phyloP scores from a whole-genome alignment of 2,329 filamentous ascomycete genomes.

The Exophiala bonariae region DNA sequence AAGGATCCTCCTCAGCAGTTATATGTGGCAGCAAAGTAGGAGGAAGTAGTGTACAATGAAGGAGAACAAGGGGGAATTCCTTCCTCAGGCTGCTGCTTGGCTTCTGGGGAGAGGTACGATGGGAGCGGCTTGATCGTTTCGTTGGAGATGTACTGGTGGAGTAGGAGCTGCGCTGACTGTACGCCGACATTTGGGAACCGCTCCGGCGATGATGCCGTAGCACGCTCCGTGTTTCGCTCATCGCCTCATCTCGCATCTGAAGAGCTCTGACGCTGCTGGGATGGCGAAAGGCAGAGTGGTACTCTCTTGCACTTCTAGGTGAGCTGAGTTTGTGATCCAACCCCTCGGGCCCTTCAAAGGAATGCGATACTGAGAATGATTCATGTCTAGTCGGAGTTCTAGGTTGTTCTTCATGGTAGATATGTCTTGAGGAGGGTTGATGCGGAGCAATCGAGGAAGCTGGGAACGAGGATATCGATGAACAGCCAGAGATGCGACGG shows the following conservation, averaged over 20 bases:
- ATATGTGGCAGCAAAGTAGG: constrained; percentile 51
- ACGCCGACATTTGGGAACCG: constrained; percentile 24
- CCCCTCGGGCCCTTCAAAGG: not conserved
- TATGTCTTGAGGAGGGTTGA: constrained; percentile 5
- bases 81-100: constrained; percentile 38
- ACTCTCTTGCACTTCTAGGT: constrained; percentile 23
- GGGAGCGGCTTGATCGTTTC: constrained; percentile 21
- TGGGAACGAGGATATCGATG: constrained; percentile 29
- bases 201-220: constrained; percentile 30
- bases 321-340: not conserved
- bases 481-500: constrained; percentile 19
- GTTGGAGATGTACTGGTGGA: constrained; percentile 23
- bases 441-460: constrained; percentile 22
- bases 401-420: constrained; percentile 13
- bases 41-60: constrained; percentile 61
- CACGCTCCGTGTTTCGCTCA: constrained; percentile 41
- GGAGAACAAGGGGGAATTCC: constrained; percentile 58
- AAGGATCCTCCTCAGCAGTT: constrained; percentile 38
- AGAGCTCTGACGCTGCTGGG: constrained; percentile 46
- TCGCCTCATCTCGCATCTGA: constrained; percentile 41
- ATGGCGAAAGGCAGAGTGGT: constrained; percentile 42
- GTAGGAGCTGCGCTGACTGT: constrained; percentile 20
- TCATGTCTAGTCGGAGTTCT: constrained; percentile 17
- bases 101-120: constrained; percentile 17
- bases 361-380: constrained; percentile 1